phyloP scores from a whole-genome alignment of 2,329 filamentous ascomycete genomes.

The Claviceps purpurea region DNA sequence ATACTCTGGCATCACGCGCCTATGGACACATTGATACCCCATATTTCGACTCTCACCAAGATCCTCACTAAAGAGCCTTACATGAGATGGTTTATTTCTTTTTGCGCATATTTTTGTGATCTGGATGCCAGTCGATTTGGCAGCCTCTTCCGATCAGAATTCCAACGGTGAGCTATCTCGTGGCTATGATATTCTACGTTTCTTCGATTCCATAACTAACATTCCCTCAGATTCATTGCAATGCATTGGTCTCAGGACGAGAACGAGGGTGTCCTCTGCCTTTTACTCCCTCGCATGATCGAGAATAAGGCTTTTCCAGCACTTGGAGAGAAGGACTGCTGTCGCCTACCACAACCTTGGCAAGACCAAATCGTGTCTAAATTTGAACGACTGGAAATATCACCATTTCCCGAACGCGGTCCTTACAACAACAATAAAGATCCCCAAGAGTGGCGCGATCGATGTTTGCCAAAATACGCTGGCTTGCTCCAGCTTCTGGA shows the following conservation, averaged over 20 bases:
- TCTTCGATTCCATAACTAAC: conserved; percentile 8
- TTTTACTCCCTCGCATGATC: conserved; percentile 54
- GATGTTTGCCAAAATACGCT: conserved; percentile 54
- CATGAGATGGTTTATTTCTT: conserved; percentile 63
- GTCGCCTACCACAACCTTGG: conserved; percentile 51
- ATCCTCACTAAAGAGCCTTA: conserved; percentile 51
- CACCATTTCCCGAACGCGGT: conserved; percentile 50
- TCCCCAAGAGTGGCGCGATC: conserved; percentile 46
- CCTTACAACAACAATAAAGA: conserved; percentile 50
- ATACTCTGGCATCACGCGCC: conserved; percentile 64
- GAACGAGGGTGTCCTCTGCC: conserved; percentile 56
- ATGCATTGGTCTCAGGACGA: conserved; percentile 55
- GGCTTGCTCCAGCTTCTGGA: conserved; percentile 51
- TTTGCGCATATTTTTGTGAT: conserved; percentile 70
- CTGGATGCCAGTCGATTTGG: conserved; percentile 63
- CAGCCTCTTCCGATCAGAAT: conserved; percentile 63
- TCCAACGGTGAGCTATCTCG: conserved; percentile 53
- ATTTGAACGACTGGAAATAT: conserved; percentile 51
- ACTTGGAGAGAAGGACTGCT: conserved; percentile 36
- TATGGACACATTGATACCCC: conserved; percentile 63
- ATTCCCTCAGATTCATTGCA: conserved; percentile 55
- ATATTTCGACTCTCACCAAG: conserved; percentile 51
- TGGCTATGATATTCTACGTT: neutral
- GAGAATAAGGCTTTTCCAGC: conserved; percentile 40
- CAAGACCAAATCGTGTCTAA: conserved; percentile 59